Conservation (phyloP, 176 grass and related monocot genomes). For the Avena eriantha region DNA sequence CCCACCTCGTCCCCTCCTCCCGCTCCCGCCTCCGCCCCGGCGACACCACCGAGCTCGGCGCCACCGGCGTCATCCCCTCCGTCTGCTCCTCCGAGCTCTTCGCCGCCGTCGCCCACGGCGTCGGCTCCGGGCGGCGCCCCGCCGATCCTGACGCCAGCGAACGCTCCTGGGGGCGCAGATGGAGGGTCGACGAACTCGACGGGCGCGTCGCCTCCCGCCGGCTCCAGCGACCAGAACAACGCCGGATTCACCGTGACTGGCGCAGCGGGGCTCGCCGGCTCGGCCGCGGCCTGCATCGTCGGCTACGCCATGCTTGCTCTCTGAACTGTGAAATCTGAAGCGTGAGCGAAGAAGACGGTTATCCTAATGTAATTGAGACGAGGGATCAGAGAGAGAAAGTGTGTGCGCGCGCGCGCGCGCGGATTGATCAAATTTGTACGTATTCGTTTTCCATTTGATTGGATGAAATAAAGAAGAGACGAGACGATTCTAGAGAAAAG, state of each 20-base stretch:
- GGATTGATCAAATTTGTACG: no score
- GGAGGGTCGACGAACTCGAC: constrained; percentile 20
- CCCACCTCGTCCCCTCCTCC: background rate
- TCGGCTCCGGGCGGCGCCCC: background rate
- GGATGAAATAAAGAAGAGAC: no score
- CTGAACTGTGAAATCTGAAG: constrained; percentile 8
- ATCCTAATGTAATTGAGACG: background rate
- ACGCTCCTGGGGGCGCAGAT: background rate
- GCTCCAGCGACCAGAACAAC: constrained; percentile 20
- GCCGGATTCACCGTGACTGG: constrained; percentile 34
- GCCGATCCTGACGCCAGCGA: background rate
- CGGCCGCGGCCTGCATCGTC: constrained; percentile 50
- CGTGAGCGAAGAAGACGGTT: background rate
- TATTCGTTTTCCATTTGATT: no score
- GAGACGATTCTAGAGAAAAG: no score
- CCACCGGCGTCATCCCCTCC: background rate
- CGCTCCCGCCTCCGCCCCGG: background rate
- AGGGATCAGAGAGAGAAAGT: background rate
- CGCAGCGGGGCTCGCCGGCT: constrained; percentile 40
- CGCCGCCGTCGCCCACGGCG: background rate
- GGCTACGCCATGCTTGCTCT: constrained; percentile 63
- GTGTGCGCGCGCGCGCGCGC: no score
- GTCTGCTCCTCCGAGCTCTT: background rate
- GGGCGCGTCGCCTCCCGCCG: constrained; percentile 1
- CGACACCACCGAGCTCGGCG: constrained; percentile 18